Conservation (phyloP, 208 protist genomes). For the Leishmania arabica region DNA sequence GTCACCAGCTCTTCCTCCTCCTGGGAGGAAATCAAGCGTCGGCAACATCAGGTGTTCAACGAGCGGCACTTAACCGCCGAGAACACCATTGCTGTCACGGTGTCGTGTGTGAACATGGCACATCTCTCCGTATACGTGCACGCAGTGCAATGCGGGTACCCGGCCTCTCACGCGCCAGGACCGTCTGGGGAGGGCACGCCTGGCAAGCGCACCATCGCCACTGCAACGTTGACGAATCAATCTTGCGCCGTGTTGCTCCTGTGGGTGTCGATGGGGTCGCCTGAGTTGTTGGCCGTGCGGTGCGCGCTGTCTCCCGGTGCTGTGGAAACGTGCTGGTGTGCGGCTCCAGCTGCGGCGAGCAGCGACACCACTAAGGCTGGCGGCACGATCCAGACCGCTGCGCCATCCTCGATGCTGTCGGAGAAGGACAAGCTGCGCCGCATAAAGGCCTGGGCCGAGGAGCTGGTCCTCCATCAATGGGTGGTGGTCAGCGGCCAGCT, state of each 20-base stretch:
- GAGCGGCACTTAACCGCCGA: constrained; percentile 12
- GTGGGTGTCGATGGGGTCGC: constrained; percentile 35
- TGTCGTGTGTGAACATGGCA: constrained; percentile 29
- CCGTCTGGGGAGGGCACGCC: not conserved
- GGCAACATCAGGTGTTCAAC: constrained; percentile 23
- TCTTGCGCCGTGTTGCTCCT: constrained; percentile 38
- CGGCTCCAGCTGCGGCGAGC: not conserved
- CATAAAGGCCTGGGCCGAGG: constrained; percentile 23
- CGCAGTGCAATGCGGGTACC: constrained; percentile 41
- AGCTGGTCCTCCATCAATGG: constrained; percentile 24
- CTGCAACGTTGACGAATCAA: not conserved
- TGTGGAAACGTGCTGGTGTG: constrained; percentile 17
- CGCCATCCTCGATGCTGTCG: not conserved
- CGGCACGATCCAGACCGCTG: not conserved
- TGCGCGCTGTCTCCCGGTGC: constrained; percentile 35
- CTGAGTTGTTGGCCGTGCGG: constrained; percentile 37
- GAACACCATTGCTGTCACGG: constrained; percentile 5
- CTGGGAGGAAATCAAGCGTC: constrained; percentile 10
- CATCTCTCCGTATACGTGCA: constrained; percentile 59
- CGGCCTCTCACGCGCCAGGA: constrained; percentile 16
- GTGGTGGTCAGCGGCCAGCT: constrained; percentile 60
- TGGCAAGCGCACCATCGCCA: constrained; percentile 11
- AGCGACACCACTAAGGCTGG: not conserved
- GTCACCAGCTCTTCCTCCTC: not conserved
- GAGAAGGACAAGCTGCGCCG: constrained; percentile 12